Conservation (phyloP, 148 eudicot species). For the Talinum fruticosum region DNA sequence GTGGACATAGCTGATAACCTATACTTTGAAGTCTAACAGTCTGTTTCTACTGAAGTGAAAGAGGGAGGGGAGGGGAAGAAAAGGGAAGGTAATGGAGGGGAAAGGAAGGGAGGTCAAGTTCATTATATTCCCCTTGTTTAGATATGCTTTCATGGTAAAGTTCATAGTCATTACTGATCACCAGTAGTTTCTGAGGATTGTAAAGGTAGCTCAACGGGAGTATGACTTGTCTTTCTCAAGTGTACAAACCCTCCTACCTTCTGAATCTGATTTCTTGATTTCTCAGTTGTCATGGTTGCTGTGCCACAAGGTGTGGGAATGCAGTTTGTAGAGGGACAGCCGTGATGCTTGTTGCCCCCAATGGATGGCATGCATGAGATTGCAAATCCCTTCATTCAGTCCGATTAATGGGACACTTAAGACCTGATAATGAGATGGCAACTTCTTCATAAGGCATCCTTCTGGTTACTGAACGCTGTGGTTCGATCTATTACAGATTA, state of each 20-base stretch:
- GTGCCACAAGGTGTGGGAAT: too few relatives aligned
- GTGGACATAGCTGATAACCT: neutral
- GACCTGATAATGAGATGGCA: neutral
- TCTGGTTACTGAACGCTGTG: neutral
- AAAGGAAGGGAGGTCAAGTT: too few relatives aligned
- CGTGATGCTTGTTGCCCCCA: slow-evolving; percentile 84
- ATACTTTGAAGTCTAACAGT: neutral
- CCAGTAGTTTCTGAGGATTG: neutral
- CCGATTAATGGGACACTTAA: neutral
- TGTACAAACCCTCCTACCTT: neutral
- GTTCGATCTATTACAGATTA: neutral
- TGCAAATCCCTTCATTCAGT: slow-evolving; percentile 1
- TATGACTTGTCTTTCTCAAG: neutral
- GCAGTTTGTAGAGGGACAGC: slow-evolving; percentile 94
- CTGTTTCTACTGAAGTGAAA: too few relatives aligned
- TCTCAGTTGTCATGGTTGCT: slow-evolving; percentile 8
- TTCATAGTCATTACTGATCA: neutral
- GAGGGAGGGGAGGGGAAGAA: too few relatives aligned
- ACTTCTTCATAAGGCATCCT: neutral
- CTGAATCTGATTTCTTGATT: neutral
- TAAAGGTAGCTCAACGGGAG: neutral
- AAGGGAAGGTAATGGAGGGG: too few relatives aligned
- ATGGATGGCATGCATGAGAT: slow-evolving; percentile 64
- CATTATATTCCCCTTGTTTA: too few relatives aligned
- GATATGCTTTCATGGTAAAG: too few relatives aligned